Percentiles rank a stretch among this genome's conserved stretches.
Conservation (phyloP, 192 early-diverging fungal genomes). For the Cladochytrium replicatum region DNA sequence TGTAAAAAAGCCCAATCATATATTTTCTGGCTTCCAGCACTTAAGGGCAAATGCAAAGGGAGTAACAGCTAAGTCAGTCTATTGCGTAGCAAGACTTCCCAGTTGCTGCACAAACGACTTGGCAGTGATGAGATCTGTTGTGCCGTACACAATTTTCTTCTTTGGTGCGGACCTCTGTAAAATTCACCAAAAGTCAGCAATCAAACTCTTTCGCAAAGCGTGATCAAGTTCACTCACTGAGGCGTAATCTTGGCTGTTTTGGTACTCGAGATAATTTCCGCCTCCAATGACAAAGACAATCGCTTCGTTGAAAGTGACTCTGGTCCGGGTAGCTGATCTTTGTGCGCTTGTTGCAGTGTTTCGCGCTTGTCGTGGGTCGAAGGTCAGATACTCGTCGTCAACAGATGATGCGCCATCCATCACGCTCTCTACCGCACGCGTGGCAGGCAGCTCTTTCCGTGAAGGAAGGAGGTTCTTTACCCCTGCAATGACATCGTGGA, state of each 20-base stretch:
- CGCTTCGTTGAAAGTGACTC: conserved; percentile 65
- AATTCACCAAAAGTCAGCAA: neutral
- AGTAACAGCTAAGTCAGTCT: too few species aligned
- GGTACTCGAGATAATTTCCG: conserved; percentile 96
- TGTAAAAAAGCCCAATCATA: too few species aligned
- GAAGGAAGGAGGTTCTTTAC: conserved; percentile 93
- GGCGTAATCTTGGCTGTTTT: conserved; percentile 86
- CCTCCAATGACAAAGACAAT: conserved; percentile 98
- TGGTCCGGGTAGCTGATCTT: neutral
- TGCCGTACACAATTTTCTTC: conserved; percentile 88
- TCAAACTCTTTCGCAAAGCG: neutral
- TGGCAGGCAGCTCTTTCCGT: conserved; percentile 79
- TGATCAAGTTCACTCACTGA: conserved; percentile 35
- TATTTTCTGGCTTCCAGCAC: too few species aligned
- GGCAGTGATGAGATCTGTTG: conserved; percentile 80
- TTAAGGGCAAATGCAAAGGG: too few species aligned
- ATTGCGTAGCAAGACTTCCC: conserved; percentile 52
- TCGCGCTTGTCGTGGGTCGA: conserved; percentile 83
- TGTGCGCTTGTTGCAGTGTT: conserved; percentile 8
- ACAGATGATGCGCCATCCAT: conserved; percentile 59
- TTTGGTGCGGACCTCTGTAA: conserved; percentile 19
- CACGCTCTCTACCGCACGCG: conserved; percentile 71
- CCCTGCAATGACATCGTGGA: conserved; percentile 57
- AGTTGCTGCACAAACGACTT: conserved; percentile 74
- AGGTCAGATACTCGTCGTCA: conserved; percentile 75